phyloP scores from a whole-genome alignment of 148 eudicot genomes.

The Heliosperma pusillum region DNA sequence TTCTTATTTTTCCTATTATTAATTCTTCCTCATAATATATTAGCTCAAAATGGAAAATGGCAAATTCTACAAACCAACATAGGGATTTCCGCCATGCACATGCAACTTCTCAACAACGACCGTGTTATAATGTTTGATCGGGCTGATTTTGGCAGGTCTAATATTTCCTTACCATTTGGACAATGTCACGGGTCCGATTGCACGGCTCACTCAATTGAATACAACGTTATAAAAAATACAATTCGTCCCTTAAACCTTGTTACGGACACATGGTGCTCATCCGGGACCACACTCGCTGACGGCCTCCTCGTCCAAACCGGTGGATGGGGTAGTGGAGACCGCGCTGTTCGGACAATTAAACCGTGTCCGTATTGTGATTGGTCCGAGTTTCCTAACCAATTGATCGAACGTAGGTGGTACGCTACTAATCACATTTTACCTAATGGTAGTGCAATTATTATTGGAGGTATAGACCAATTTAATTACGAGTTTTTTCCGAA shows the following conservation, averaged over 20 bases:
- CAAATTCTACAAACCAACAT: slow-evolving; percentile 27
- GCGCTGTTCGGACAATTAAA: slow-evolving; percentile 33
- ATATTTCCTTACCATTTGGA: slow-evolving; percentile 29
- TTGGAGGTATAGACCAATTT: slow-evolving; percentile 57
- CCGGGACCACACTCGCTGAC: slow-evolving; percentile 47
- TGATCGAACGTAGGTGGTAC: slow-evolving; percentile 24
- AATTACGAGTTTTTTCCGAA: slow-evolving; percentile 71
- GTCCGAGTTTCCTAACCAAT: slow-evolving; percentile 32
- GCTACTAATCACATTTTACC: slow-evolving; percentile 53
- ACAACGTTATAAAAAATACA: slow-evolving; percentile 40
- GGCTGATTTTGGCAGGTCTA: slow-evolving; percentile 46
- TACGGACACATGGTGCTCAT: slow-evolving; percentile 79
- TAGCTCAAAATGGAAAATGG: slow-evolving; percentile 30
- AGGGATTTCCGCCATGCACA: slow-evolving; percentile 56
- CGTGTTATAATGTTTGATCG: slow-evolving; percentile 49
- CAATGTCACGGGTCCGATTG: slow-evolving; percentile 48
- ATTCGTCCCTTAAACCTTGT: slow-evolving; percentile 55
- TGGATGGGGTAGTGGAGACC: slow-evolving; percentile 59
- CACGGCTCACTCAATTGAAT: slow-evolving; percentile 74
- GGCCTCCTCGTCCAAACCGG: slow-evolving; percentile 69
- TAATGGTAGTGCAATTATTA: slow-evolving; percentile 51
- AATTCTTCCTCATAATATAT: background rate
- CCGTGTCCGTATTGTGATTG: slow-evolving; percentile 58
- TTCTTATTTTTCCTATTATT: slow-evolving; percentile 21
- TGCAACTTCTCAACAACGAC: slow-evolving; percentile 47